Conservation (phyloP, 441 rosid species). For the Flueggea neowawraea region DNA sequence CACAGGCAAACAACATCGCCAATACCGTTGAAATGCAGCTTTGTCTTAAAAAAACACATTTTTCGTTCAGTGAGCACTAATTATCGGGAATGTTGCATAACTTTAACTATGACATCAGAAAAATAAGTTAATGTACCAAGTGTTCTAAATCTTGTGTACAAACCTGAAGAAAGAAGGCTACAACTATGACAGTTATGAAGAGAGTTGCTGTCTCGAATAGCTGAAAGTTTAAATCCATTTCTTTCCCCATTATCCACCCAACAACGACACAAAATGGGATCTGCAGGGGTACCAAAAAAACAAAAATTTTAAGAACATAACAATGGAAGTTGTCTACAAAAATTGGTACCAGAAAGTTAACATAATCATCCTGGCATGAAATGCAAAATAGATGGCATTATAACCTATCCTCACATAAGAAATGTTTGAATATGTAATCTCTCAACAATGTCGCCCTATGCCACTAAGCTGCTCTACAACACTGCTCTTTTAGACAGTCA, state of each 20-base stretch:
- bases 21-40: too few species aligned
- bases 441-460: too few species aligned
- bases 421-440: too few species aligned
- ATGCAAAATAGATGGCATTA: too few species aligned
- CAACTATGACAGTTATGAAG: constrained; percentile 89
- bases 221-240: constrained; percentile 90
- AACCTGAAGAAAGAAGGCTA: constrained; percentile 95
- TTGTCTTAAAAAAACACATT: too few species aligned
- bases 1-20: not conserved
- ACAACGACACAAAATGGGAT: constrained; percentile 93
- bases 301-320: not conserved
- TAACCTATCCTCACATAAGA: too few species aligned
- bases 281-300: constrained; percentile 31
- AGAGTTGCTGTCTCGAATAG: constrained; percentile 93
- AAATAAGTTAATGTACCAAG: not conserved
- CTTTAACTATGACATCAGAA: not conserved
- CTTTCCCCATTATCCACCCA: constrained; percentile 88
- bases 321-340: not conserved
- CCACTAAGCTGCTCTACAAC: too few species aligned
- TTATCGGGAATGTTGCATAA: not conserved
- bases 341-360: not conserved
- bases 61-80: too few species aligned
- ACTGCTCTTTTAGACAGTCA: too few species aligned
- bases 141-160: not conserved
- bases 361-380: too few species aligned